Evolutionary conservation across 2,329 filamentous ascomycete species (phyloP).

Genomic region (Didymella exigua): DNA sequence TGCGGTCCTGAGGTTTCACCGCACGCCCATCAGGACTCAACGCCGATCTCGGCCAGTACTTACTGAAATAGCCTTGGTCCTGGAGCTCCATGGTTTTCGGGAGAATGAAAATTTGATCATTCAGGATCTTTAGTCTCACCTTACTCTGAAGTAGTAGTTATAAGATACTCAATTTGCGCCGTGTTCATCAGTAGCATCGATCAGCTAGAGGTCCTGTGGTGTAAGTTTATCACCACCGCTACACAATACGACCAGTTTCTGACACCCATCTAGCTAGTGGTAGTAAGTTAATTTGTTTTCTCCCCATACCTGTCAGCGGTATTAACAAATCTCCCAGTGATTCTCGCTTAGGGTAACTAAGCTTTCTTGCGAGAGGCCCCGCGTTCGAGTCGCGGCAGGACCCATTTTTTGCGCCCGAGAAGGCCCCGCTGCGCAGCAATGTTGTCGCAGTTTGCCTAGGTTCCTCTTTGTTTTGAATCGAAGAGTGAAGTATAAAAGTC

Average conservation of each 20-base stretch:
- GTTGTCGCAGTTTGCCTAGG: no score
- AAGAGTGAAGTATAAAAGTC: no score
- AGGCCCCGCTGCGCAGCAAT: no score
- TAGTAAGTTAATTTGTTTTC: not conserved
- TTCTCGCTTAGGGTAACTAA: slow-evolving; percentile 68
- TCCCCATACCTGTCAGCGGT: not conserved
- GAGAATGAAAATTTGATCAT: no score
- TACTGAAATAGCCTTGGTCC: not conserved
- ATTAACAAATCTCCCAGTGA: not conserved
- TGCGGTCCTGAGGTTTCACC: not conserved
- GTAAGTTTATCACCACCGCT: no score
- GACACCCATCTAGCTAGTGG: no score
- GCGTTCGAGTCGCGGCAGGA: slow-evolving; percentile 45
- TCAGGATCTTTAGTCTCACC: no score
- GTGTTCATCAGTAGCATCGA: not conserved
- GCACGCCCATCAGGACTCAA: not conserved
- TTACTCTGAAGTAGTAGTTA: no score
- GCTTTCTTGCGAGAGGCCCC: slow-evolving; percentile 44
- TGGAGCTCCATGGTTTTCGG: not conserved
- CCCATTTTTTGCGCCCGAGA: slow-evolving; percentile 21
- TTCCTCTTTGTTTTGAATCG: no score
- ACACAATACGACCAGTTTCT: no score
- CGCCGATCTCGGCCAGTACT: not conserved
- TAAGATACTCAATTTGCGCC: no score
- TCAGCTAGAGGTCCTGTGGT: not conserved